phyloP scores from a whole-genome alignment of 805 yeast species.

The Candida parachauliodes region DNA sequence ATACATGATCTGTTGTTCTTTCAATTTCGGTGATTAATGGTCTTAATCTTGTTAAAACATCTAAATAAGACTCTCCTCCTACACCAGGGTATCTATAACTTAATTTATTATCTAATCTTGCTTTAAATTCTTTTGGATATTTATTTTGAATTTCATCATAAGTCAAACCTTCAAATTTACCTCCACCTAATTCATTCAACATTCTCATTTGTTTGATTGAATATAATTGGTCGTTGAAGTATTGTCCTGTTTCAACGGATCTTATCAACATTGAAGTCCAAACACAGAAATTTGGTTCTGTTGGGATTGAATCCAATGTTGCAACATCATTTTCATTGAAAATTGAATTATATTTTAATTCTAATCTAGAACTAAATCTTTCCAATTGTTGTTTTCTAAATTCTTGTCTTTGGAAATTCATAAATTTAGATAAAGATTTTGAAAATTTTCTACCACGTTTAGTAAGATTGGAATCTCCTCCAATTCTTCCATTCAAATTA shows the following conservation, averaged over 20 bases:
- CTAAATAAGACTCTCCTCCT: slow-evolving; percentile 94
- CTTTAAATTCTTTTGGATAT: slow-evolving; percentile 74
- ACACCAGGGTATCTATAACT: slow-evolving; percentile 93
- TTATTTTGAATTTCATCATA: slow-evolving; percentile 74
- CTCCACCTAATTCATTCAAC: slow-evolving; percentile 93
- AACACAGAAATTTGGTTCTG: slow-evolving; percentile 77
- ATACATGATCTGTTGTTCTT: slow-evolving; percentile 80
- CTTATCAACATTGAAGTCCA: slow-evolving; percentile 89
- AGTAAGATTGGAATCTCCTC: slow-evolving; percentile 86
- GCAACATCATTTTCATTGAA: slow-evolving; percentile 21
- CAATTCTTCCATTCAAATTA: slow-evolving; percentile 80
- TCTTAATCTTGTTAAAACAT: slow-evolving; percentile 84
- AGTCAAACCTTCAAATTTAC: slow-evolving; percentile 89
- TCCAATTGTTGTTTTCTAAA: slow-evolving; percentile 63
- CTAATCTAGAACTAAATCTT: slow-evolving; percentile 45
- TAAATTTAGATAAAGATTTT: slow-evolving; percentile 67
- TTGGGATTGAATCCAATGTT: slow-evolving; percentile 25
- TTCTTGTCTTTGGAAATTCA: slow-evolving; percentile 63
- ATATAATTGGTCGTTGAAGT: slow-evolving; percentile 69
- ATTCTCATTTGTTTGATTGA: slow-evolving; percentile 86
- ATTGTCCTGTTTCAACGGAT: slow-evolving; percentile 71
- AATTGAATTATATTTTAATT: slow-evolving; percentile 36
- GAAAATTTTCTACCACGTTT: slow-evolving; percentile 75
- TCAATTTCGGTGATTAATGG: slow-evolving; percentile 92
- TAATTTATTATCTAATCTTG: slow-evolving; percentile 73